Conservation (phyloP, 768 basidiomycete genomes). For the Galerina marginata region DNA sequence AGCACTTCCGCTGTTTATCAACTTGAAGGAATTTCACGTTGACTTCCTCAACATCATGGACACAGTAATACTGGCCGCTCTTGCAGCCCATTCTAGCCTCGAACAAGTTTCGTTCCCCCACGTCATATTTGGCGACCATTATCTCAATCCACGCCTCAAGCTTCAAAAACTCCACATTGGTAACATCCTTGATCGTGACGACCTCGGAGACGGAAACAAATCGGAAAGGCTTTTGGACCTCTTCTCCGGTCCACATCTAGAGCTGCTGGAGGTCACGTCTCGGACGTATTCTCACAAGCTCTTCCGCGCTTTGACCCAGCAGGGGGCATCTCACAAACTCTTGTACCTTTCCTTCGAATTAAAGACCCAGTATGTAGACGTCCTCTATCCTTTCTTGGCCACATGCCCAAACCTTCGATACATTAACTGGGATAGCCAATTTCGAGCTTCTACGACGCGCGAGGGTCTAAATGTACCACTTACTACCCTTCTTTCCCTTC, state of each 20-base stretch:
- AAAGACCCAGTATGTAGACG: neutral
- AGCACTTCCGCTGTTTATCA: neutral
- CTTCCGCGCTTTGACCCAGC: neutral
- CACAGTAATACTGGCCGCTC: neutral
- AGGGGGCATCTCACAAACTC: neutral
- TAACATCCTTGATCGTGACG: conserved; percentile 3
- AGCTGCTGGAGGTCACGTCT: neutral
- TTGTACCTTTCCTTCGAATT: neutral
- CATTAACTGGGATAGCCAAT: neutral
- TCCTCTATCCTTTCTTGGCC: conserved; percentile 3
- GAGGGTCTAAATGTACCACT: neutral
- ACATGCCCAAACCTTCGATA: neutral
- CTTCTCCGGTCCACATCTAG: neutral
- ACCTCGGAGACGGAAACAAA: too few species aligned
- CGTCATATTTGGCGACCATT: neutral
- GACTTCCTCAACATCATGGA: neutral
- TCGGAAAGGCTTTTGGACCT: conserved; percentile 6
- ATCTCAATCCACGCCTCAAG: neutral
- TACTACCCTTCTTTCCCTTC: neutral
- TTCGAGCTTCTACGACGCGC: neutral
- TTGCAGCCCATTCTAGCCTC: neutral
- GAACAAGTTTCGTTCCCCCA: neutral
- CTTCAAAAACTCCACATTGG: neutral
- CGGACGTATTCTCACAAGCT: neutral
- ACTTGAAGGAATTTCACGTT: neutral